A percentile compares a stretch with the other conserved stretches of the same genome.
These are phyloP conservation scores for Coniella lustricola DNA, from an alignment of 2,329 filamentous ascomycete genomes.

Conservation along the genomic window DNA sequence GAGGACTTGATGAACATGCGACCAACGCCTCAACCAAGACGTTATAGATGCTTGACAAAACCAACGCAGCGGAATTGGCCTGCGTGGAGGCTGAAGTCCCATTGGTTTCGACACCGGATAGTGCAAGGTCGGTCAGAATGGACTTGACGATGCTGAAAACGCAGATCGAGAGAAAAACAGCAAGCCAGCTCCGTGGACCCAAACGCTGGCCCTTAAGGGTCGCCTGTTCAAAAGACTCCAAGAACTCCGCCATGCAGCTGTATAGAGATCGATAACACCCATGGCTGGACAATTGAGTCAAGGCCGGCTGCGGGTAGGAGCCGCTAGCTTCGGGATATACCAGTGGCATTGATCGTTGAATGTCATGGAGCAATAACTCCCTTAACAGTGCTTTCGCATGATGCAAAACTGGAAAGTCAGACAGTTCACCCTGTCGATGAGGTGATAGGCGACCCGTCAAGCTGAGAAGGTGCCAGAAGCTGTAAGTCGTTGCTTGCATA, in stretches of 20 bases:
- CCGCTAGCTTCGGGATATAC: constrained; percentile 32
- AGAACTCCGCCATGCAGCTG: constrained; percentile 43
- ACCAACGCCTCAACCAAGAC: constrained; percentile 43
- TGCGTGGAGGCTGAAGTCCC: constrained; percentile 6
- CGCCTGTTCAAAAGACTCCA: constrained; percentile 44
- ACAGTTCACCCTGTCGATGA: constrained; percentile 41
- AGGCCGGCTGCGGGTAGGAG: constrained; percentile 25
- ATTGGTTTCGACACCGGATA: constrained; percentile 20
- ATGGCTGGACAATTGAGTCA: constrained; percentile 40
- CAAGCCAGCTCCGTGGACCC: constrained; percentile 40
- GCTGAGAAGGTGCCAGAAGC: constrained; percentile 46
- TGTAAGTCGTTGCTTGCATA: constrained; percentile 39
- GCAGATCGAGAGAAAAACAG: constrained; percentile 47
- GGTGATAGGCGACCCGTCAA: constrained; percentile 42
- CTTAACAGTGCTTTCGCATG: constrained; percentile 48
- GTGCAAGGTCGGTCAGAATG: constrained; percentile 41
- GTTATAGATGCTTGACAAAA: constrained; percentile 44
- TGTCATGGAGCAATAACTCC: constrained; percentile 47
- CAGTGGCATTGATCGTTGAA: constrained; percentile 41
- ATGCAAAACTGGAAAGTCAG: constrained; percentile 43
- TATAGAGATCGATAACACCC: constrained; percentile 42
- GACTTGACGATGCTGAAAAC: constrained; percentile 52
- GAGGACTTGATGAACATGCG: constrained; percentile 34
- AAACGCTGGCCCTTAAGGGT: constrained; percentile 32
- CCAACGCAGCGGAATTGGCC: constrained; percentile 20